These are phyloP conservation scores for Eutrema yunnanense DNA, from an alignment of 345 rosid genomes.

Conservation along the genomic window DNA sequence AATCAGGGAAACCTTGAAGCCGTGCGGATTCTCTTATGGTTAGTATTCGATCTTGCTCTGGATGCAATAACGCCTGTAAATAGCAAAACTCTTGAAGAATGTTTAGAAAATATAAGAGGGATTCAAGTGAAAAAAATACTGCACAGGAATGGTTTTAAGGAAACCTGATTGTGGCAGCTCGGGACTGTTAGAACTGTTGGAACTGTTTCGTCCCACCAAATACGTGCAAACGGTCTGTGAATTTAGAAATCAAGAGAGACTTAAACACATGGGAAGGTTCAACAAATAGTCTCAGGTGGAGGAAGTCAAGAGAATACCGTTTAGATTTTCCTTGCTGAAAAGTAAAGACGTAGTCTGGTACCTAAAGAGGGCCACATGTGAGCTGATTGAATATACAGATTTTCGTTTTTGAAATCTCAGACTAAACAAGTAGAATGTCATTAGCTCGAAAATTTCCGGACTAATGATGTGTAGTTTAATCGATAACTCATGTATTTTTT, in stretches of 20 bases:
- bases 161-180: constrained; percentile 61
- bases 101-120: not conserved
- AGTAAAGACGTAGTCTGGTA: constrained; percentile 63
- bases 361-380: constrained; percentile 37
- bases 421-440: not conserved
- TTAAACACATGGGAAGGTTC: not conserved
- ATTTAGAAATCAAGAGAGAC: not conserved
- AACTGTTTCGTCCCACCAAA: constrained; percentile 98
- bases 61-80: constrained; percentile 67
- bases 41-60: constrained; percentile 90
- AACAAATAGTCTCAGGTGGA: not conserved
- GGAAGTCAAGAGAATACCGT: constrained; percentile 41
- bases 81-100: not conserved
- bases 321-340: constrained; percentile 77
- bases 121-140: not conserved
- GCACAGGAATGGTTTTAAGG: not conserved
- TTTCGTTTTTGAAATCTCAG: not conserved
- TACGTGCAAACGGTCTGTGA: constrained; percentile 73
- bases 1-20: constrained; percentile 97
- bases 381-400: constrained; percentile 4
- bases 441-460: not conserved
- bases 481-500: not conserved
- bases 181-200: constrained; percentile 71
- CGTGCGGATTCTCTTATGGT: constrained; percentile 87
- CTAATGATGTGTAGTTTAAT: not conserved